phyloP scores from a whole-genome alignment of 2,329 filamentous ascomycete species.

The Colletotrichum ledebouriae region DNA sequence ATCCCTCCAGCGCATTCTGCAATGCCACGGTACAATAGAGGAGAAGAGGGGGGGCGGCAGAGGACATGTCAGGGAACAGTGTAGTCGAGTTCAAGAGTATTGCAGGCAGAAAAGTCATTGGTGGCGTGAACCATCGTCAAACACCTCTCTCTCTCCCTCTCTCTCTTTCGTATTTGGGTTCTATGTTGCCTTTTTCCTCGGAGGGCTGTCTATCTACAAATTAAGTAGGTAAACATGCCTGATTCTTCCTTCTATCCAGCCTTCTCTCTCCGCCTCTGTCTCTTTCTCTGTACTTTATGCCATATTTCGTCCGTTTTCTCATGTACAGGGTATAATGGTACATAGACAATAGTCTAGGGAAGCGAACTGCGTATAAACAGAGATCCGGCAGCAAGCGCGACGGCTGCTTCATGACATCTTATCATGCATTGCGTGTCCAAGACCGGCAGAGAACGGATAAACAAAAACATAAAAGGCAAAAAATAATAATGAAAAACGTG shows the following conservation, averaged over 20 bases:
- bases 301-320: constrained; percentile 31
- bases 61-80: background rate
- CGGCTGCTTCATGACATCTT: constrained; percentile 9
- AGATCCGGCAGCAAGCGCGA: background rate
- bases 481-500: no score
- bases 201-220: constrained; percentile 8
- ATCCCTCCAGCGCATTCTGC: constrained; percentile 32
- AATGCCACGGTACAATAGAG: constrained; percentile 7
- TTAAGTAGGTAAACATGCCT: constrained; percentile 21
- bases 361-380: constrained; percentile 9
- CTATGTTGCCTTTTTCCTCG: constrained; percentile 23
- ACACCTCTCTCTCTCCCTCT: background rate
- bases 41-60: background rate
- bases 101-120: background rate
- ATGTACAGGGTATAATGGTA: constrained; percentile 41
- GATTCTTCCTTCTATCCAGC: background rate
- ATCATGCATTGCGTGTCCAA: constrained; percentile 4
- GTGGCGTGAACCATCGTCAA: constrained; percentile 12
- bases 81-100: background rate
- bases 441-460: background rate
- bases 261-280: background rate
- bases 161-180: constrained; percentile 5
- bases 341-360: constrained; percentile 23
- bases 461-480: background rate
- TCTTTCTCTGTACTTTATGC: background rate